Conservation (phyloP, 495 filamentous ascomycete genomes). For the Elaphomyces granulatus region DNA sequence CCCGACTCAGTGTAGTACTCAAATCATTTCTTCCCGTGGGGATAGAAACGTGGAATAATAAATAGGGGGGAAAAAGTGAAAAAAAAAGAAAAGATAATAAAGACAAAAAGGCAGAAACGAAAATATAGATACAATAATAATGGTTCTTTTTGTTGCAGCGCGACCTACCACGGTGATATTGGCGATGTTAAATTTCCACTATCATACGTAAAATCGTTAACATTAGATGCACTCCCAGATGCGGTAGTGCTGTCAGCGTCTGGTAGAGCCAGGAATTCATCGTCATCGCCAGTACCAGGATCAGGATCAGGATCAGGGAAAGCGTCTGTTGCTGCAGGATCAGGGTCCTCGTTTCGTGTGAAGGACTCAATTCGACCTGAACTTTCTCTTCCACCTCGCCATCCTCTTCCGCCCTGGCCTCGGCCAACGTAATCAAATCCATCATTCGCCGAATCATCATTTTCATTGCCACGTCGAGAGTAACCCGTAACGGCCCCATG, state of each 20-base stretch:
- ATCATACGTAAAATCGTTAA: neutral
- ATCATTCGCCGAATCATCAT: constrained; percentile 8
- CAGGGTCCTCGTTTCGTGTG: neutral
- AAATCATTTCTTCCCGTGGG: too few relatives aligned
- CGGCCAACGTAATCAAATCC: neutral
- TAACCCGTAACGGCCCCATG: constrained; percentile 42
- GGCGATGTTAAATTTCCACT: neutral
- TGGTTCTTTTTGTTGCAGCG: too few relatives aligned
- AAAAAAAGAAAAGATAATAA: too few relatives aligned
- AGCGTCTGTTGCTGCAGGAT: neutral
- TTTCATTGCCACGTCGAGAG: constrained; percentile 21
- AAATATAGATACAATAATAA: too few relatives aligned
- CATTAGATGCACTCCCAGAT: neutral
- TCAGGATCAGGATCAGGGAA: neutral
- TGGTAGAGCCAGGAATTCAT: neutral
- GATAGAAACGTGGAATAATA: too few relatives aligned
- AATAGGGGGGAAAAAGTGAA: too few relatives aligned
- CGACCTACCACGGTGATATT: too few relatives aligned
- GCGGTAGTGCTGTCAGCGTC: neutral
- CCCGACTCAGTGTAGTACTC: too few relatives aligned
- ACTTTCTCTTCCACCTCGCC: neutral
- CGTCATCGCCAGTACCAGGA: neutral
- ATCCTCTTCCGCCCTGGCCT: neutral
- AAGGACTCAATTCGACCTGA: neutral
- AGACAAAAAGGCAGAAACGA: too few relatives aligned